phyloP scores from a whole-genome alignment of 2,329 filamentous ascomycete genomes.

The Amylocarpus encephaloides region DNA sequence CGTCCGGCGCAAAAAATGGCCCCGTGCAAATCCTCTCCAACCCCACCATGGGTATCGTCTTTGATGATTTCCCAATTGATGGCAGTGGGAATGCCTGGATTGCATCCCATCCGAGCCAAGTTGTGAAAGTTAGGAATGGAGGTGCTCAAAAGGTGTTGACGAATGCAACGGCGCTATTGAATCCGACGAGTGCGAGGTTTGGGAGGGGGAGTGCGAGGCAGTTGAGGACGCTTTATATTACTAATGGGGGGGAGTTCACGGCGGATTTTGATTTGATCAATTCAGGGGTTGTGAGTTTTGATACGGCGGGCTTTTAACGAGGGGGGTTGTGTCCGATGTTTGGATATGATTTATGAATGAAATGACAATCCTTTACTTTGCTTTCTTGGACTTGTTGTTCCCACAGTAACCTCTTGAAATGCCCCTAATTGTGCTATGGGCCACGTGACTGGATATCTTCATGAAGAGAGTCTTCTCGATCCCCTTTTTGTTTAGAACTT shows the following conservation, averaged over 20 bases:
- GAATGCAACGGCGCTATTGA: conserved; percentile 11
- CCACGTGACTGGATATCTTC: no score
- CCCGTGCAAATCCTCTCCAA: conserved; percentile 8
- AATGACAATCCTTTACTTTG: no score
- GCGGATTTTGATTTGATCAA: conserved; percentile 7
- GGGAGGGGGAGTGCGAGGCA: conserved; percentile 9
- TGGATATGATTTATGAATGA: no score
- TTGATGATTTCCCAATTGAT: conserved; percentile 18
- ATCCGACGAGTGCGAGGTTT: conserved; percentile 14
- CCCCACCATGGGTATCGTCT: not conserved
- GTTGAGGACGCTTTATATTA: conserved; percentile 14
- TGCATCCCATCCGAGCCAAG: conserved; percentile 14
- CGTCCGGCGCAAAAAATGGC: conserved; percentile 2
- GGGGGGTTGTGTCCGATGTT: not conserved
- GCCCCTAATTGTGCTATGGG: no score
- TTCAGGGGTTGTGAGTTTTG: conserved; percentile 5
- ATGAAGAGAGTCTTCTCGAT: no score
- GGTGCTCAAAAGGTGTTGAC: conserved; percentile 6
- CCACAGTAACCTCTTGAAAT: no score
- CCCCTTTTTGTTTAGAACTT: no score
- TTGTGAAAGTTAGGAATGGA: conserved; percentile 7
- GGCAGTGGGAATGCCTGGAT: conserved; percentile 8
- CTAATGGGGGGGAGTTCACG: conserved; percentile 14
- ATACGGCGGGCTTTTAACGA: not conserved
- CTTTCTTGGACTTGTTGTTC: no score